Evolutionary conservation across 768 basidiomycete species (phyloP), one percentile per base, ranked within the genome.

Genomic region (Rhodotorula kratochvilovae): DNA sequence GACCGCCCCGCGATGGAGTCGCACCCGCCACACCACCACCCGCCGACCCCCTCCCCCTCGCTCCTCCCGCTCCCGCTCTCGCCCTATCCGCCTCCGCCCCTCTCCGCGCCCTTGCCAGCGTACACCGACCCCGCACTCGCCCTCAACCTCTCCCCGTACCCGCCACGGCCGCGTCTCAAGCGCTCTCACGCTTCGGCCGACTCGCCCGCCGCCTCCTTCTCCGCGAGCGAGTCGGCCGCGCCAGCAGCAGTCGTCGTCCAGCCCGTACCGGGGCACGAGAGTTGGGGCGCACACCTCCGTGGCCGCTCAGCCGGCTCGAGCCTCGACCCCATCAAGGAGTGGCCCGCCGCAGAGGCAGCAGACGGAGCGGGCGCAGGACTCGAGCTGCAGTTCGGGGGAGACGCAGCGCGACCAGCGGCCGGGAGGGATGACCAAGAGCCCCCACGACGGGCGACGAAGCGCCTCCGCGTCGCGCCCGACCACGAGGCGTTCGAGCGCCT

Each of bases 401-500:
- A 3, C 15, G 33, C 16, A n/a, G 11, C 43, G 36, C 21, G 5
- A 15, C 15, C 36, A 2, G 10, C 54, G 23, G 2, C 25, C 10
- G 43, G 45, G 2, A 3, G 31, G 13, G 50, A 29, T 5, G 67
- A 56, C 29, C 54, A 55, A 3, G 53, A 39, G 23, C 35, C 54
- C 3, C n/a, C 53, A 8, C 43, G 35, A 23, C 7, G 58, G 3
- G 56, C 35, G 33, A 33, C 56, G 16, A 71, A 71, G 61, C 61
- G 66, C 17, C 15, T 45, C 3, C 25, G 61, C 5, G 2, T 50
- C 23, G 66, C 55, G 4, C 70, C 70, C 21, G 70, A 71, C 35
- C 66, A 67, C 46, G 70, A 71, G 12, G 70, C 66, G 12, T 58
- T 71, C 57, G 56, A 39, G 7, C 48, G 70, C 6, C 39, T 71